Base-by-base conservation (phyloP, 306 rosid genomes). In the Mimosa bimucronata region DNA sequence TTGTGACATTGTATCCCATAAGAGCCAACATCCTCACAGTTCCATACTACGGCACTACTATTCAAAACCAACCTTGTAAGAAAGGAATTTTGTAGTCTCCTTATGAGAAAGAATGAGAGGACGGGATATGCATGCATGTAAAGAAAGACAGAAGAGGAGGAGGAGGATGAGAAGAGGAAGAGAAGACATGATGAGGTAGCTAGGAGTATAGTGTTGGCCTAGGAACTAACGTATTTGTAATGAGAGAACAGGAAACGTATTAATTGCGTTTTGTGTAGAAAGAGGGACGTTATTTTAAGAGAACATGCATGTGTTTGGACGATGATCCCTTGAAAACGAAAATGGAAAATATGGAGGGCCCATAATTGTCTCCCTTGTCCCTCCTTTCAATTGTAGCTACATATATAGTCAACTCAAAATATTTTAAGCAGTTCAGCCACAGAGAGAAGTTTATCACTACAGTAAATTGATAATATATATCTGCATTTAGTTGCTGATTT, bases 221-320 rank as follows among this genome's bases (percentile, higher is more conserved):
- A 50, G 44, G 62, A 55, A 5, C 71, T 79, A 79, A 58, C 80
- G 84, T 81, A 86, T 85, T 80, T 83, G 88, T 78, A 85, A 77
- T 73, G 23, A 29, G 28, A 29, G 90, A 79, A 74, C 23, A 75
- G 82, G 25, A 69, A 78, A 81, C 25, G 83, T 46, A 75, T 85
- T 94, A 88, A 94, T 92, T 92, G 92, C 66, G 81, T 80, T 83
- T 80, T 80, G 85, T 82, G 41, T 82, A 79, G 76, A 84, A 88
- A 74, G 82, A 77, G 74, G 86, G 82, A 75, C 75, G 87, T 86
- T 83, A 86, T 85, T 86, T 66, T 4, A 48, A 88, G 89, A 94
- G 98, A 95, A 95, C 98, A 85, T 95, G 98, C 80, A 84, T 69
- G 83, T 94, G 98, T 92, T 94, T 90, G 86, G 86, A 76, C 77